phyloP scores from a whole-genome alignment of 306 rosid genomes.

The Hippophae rhamnoides region DNA sequence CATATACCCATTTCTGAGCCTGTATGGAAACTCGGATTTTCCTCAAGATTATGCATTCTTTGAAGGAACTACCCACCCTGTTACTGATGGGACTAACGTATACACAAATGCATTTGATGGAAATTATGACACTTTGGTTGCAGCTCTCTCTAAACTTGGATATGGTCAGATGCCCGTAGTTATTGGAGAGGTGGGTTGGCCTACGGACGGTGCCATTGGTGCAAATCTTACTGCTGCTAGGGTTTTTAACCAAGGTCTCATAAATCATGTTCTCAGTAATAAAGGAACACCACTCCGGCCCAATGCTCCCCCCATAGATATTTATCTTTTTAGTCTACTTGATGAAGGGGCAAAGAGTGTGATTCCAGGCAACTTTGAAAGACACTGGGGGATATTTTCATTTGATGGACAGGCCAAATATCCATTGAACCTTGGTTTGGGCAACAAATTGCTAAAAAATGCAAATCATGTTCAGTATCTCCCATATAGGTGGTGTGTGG shows the following conservation, averaged over 20 bases:
- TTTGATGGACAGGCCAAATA: constrained; percentile 93
- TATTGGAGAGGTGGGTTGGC: constrained; percentile 94
- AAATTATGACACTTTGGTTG: constrained; percentile 74
- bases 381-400: constrained; percentile 94
- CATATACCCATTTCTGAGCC: constrained; percentile 91
- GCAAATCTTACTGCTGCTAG: constrained; percentile 83
- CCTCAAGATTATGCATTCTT: constrained; percentile 96
- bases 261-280: constrained; percentile 51
- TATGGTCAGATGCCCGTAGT: constrained; percentile 84
- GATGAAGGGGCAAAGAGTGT: constrained; percentile 87
- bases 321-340: constrained; percentile 63
- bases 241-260: constrained; percentile 83
- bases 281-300: constrained; percentile 91
- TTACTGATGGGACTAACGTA: constrained; percentile 70
- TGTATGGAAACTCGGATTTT: constrained; percentile 64
- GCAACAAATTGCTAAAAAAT: constrained; percentile 52
- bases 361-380: constrained; percentile 87
- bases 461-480: constrained; percentile 74
- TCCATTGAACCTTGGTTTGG: constrained; percentile 64
- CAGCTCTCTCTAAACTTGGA: constrained; percentile 79
- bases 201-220: constrained; percentile 72
- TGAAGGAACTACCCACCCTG: constrained; percentile 77
- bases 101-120: constrained; percentile 95
- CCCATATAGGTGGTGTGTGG: constrained; percentile 92
- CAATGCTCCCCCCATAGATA: constrained; percentile 53